Percentiles rank a stretch among this genome's conserved stretches.
Evolutionary conservation across 345 rosid species (phyloP).

Genomic region (Cochlearia excelsa): DNA sequence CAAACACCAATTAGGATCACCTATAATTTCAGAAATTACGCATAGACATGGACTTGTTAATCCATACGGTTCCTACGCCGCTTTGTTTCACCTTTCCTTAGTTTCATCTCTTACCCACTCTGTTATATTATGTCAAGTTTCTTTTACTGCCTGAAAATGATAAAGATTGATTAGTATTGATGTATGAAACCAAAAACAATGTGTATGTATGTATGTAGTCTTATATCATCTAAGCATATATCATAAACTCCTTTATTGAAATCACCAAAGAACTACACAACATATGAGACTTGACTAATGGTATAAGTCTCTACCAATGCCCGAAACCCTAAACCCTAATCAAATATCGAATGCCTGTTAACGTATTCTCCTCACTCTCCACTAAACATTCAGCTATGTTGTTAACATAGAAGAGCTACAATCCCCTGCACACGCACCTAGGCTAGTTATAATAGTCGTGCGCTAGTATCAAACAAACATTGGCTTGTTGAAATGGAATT

Average conservation of each 20-base stretch:
- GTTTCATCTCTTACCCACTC: conserved; percentile 4
- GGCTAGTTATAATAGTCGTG: background rate
- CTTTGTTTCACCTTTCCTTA: conserved; percentile 5
- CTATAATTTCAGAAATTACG: too few species aligned
- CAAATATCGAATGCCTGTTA: too few species aligned
- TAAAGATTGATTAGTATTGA: background rate
- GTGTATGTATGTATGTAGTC: too few species aligned
- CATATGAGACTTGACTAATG: too few species aligned
- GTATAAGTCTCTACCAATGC: too few species aligned
- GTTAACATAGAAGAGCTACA: background rate
- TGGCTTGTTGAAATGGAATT: background rate
- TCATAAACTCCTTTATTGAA: too few species aligned
- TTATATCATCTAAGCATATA: background rate
- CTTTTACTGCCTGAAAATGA: conserved; percentile 18
- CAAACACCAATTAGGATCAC: too few species aligned
- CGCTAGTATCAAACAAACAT: background rate
- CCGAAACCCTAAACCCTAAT: too few species aligned
- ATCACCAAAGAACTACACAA: too few species aligned
- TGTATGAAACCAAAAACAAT: background rate
- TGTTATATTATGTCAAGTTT: conserved; percentile 10
- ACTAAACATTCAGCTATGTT: background rate
- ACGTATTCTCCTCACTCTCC: background rate
- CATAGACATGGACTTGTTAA: too few species aligned
- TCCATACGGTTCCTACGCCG: too few species aligned
- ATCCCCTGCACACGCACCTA: background rate